Evolutionary conservation across 768 basidiomycete genomes (phyloP), one percentile per base, ranked within the genome.

Genomic region (Tubosaeta sp.): DNA sequence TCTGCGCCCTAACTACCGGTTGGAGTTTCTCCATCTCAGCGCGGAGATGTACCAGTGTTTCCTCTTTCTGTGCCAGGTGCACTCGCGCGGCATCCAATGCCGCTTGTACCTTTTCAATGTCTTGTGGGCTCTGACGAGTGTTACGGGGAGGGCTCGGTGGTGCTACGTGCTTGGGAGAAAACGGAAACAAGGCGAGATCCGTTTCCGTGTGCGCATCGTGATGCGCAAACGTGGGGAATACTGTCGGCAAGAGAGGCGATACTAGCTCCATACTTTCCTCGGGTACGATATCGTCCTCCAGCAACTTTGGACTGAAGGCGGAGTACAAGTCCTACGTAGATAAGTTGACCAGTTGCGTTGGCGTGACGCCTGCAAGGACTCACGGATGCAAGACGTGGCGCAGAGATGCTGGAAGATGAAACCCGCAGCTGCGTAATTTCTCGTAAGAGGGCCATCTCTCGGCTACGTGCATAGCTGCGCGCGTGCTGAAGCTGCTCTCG

Each of bases 201-300:
- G 26, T 8, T 43, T 64, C 62, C 4, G 51, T 10, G 16, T 31
- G 38, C 38, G 43, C 12, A 17, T 26, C 44, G 9, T 31, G 34
- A 26, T 31, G 25, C 11, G 34, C 26, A 13, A 22, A 41, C 1
- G 14, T 25, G 1, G 68, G 48, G 17, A 62, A 17, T 11, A 60
- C 54, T 12, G 62, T 73, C 13, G 76, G 76, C 44, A 71, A 47
- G 11, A 81, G 63, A n/a, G 80, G 78, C 6, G 78, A 78, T 5
- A 72, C 78, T 5, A 81, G 73, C 43, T 79, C 78, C 80, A 81
- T 80, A 6, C 74, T 75, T 48, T 72, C 64, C 48, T 77, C 76
- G 8, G 70, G 65, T 31, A 73, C 69, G 14, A 69, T 57, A 11
- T 60, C 58, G 10, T 55, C 65, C 10, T 73, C 76, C 4, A 74